Evolutionary conservation across 306 rosid species (phyloP).

Genomic region (Glycine soja): DNA sequence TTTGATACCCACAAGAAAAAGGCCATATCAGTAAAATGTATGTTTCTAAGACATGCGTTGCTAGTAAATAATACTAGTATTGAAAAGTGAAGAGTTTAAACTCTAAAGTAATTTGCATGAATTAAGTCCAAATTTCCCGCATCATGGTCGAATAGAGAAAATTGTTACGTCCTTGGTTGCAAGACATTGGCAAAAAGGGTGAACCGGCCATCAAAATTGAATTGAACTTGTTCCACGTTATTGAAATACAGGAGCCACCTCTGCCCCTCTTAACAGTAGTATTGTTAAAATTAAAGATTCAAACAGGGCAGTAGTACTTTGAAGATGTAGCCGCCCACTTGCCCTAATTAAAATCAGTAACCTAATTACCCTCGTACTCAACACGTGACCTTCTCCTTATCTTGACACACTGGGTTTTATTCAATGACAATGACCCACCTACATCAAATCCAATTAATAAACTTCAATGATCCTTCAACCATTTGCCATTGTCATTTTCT

Average conservation of each 20-base stretch:
- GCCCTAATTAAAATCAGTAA: neutral
- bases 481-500: neutral
- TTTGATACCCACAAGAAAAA: no score
- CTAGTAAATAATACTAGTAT: no score
- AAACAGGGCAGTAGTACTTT: no score
- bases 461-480: neutral
- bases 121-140: neutral
- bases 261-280: no score
- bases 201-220: constrained; percentile 31
- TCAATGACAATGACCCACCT: neutral
- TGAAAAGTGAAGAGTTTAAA: no score
- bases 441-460: neutral
- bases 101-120: no score
- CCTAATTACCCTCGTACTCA: neutral
- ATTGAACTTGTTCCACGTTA: neutral
- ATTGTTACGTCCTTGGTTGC: neutral
- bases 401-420: neutral
- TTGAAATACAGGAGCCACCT: no score
- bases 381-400: neutral
- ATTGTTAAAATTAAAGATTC: no score
- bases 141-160: neutral
- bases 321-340: neutral
- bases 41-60: no score
- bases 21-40: no score
- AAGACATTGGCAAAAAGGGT: neutral